These are phyloP conservation scores for Tolypocladium tundrense DNA, from an alignment of 2,329 filamentous ascomycete species.

Conservation along the genomic window DNA sequence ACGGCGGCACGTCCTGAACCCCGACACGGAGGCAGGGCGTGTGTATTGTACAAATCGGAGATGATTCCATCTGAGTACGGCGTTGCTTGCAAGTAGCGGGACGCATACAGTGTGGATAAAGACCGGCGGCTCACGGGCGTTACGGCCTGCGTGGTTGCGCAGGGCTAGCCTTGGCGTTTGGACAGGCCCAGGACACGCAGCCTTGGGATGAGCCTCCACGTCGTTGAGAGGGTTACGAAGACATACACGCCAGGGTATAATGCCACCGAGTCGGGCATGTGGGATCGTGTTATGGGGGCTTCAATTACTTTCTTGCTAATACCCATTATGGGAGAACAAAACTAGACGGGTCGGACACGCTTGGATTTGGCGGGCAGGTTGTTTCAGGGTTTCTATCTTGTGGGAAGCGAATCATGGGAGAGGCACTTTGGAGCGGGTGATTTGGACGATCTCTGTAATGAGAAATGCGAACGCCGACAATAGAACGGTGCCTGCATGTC, in stretches of 20 bases:
- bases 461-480: not conserved
- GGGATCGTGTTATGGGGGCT: not conserved
- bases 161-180: not conserved
- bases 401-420: not conserved
- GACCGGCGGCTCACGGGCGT: not conserved
- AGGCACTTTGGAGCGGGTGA: not conserved
- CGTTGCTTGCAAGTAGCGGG: not conserved
- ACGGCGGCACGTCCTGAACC: not conserved
- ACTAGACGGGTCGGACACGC: not conserved
- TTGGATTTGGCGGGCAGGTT: not conserved
- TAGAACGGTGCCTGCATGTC: not conserved
- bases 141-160: not conserved
- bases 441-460: not conserved
- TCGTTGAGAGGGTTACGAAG: not conserved
- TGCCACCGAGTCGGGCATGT: not conserved
- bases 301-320: not conserved
- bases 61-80: not conserved
- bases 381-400: not conserved
- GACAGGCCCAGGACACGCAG: not conserved
- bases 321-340: not conserved
- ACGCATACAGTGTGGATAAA: not conserved
- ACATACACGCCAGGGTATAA: not conserved
- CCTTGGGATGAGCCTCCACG: not conserved
- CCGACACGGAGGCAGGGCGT: not conserved
- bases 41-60: not conserved